phyloP scores from a whole-genome alignment of 164 flowering plant genomes.

The Magnolia kwangsiensis region DNA sequence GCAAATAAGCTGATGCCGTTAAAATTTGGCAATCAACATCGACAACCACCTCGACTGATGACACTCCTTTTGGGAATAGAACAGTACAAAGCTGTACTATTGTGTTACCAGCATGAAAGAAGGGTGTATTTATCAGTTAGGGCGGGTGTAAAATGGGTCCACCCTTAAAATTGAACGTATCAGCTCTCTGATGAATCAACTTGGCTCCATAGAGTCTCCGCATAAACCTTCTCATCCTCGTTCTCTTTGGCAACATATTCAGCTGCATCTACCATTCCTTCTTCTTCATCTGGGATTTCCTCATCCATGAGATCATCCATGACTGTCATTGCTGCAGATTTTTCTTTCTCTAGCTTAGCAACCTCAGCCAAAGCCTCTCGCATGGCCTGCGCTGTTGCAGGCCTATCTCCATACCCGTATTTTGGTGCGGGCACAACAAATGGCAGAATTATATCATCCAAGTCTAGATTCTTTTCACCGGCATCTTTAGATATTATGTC shows the following conservation, averaged over 20 bases:
- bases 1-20: background rate
- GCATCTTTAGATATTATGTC: conserved; percentile 11
- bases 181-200: conserved; percentile 48
- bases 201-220: conserved; percentile 73
- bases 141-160: too few relatives aligned
- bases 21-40: conserved; percentile 1
- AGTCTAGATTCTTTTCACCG: conserved; percentile 13
- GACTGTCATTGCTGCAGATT: conserved; percentile 10
- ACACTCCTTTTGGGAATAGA: too few relatives aligned
- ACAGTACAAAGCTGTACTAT: too few relatives aligned
- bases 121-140: too few relatives aligned
- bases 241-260: conserved; percentile 38
- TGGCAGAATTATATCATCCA: conserved; percentile 70
- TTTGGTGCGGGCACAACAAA: conserved; percentile 82
- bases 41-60: too few relatives aligned
- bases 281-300: conserved; percentile 52
- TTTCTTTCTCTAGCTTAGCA: conserved; percentile 28
- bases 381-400: conserved; percentile 79
- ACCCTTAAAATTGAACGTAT: background rate
- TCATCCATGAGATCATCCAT: conserved; percentile 34
- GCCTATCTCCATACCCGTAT: conserved; percentile 51
- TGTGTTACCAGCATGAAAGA: too few relatives aligned
- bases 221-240: conserved; percentile 74
- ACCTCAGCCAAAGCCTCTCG: conserved; percentile 52
- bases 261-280: conserved; percentile 26